phyloP scores from a whole-genome alignment of 2,329 filamentous ascomycete species.

The Phaeosphaeriaceae sp. region DNA sequence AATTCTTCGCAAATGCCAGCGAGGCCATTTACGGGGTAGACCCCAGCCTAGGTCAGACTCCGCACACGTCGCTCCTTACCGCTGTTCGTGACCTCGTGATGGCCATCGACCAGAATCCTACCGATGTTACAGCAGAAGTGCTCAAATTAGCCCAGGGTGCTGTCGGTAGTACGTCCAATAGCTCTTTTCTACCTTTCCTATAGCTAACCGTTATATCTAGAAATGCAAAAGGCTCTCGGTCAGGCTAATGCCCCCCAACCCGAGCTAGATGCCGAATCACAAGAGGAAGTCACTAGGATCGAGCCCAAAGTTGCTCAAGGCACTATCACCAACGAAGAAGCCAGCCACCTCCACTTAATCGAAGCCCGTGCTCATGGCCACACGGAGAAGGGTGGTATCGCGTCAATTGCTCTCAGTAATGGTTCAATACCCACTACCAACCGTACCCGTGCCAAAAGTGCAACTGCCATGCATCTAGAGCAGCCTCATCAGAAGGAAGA shows the following conservation, averaged over 20 bases:
- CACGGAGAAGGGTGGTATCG: slow-evolving; percentile 45
- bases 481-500: slow-evolving; percentile 41
- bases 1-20: slow-evolving; percentile 32
- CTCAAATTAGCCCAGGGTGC: slow-evolving; percentile 33
- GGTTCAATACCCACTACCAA: slow-evolving; percentile 3
- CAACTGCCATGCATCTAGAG: slow-evolving; percentile 24
- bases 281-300: slow-evolving; percentile 39
- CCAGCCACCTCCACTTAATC: slow-evolving; percentile 50
- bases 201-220: slow-evolving; percentile 9
- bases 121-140: slow-evolving; percentile 33
- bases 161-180: slow-evolving; percentile 35
- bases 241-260: slow-evolving; percentile 33
- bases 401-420: slow-evolving; percentile 41
- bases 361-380: slow-evolving; percentile 47
- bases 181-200: neutral
- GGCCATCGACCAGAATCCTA: slow-evolving; percentile 30
- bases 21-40: slow-evolving; percentile 23
- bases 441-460: slow-evolving; percentile 18
- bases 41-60: slow-evolving; percentile 14
- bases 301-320: slow-evolving; percentile 41
- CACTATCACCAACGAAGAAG: slow-evolving; percentile 49
- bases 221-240: slow-evolving; percentile 39
- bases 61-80: slow-evolving; percentile 28
- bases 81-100: slow-evolving; percentile 36
- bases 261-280: slow-evolving; percentile 38